Evolutionary conservation across 2,329 filamentous ascomycete species (phyloP).

Genomic region (Dactylellina sp.): DNA sequence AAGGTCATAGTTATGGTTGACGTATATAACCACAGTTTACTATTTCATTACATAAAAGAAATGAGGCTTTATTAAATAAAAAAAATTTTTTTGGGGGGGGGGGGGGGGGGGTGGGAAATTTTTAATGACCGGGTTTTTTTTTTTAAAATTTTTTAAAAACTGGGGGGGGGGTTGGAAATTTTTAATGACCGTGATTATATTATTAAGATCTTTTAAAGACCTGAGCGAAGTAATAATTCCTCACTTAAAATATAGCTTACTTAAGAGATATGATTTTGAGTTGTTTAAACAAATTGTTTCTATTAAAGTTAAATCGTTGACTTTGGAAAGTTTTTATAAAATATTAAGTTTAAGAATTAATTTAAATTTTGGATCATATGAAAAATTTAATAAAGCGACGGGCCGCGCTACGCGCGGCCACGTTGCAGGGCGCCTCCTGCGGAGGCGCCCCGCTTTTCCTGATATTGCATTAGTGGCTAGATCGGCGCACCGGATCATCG

Average conservation of each 20-base stretch:
- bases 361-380: conserved; percentile 20
- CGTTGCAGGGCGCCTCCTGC: no score
- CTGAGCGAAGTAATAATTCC: conserved; percentile 20
- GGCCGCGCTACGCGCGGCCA: no score
- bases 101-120: conserved; percentile 5
- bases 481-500: not conserved
- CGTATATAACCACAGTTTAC: conserved; percentile 3
- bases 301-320: conserved; percentile 15
- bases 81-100: no score
- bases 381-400: conserved; percentile 21
- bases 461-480: not conserved
- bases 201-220: conserved; percentile 22
- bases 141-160: conserved; percentile 20
- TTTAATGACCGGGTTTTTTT: conserved; percentile 13
- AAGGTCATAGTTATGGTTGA: conserved; percentile 11
- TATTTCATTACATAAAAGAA: conserved; percentile 14
- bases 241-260: conserved; percentile 9
- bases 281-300: conserved; percentile 26
- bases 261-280: conserved; percentile 11
- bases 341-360: conserved; percentile 29
- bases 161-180: conserved; percentile 9
- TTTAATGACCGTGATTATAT: conserved; percentile 18
- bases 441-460: conserved; percentile 1
- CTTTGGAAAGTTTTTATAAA: conserved; percentile 22
- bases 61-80: conserved; percentile 20